Percentiles rank a stretch among this genome's conserved stretches.
These are phyloP conservation scores for Colletotrichum magnum DNA, from an alignment of 2,329 filamentous ascomycete species.

Conservation along the genomic window DNA sequence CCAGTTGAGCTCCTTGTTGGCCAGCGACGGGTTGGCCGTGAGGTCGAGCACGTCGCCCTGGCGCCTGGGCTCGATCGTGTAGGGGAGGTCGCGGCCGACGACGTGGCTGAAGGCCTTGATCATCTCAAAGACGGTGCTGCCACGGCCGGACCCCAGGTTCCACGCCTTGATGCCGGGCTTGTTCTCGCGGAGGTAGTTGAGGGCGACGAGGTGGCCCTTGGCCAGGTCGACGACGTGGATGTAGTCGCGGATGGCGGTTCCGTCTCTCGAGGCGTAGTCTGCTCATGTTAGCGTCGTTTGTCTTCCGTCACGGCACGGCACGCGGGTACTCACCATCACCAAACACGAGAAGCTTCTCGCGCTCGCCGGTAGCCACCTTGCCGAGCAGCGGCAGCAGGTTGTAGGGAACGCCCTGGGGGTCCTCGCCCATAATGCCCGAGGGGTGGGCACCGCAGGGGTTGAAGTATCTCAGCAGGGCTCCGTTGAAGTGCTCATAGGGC, in stretches of 20 bases:
- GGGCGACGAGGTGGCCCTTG: constrained; percentile 86
- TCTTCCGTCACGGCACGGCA: too few relatives aligned
- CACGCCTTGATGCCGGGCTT: constrained; percentile 93
- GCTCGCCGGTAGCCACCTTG: constrained; percentile 94
- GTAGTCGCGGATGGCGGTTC: constrained; percentile 97
- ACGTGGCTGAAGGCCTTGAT: constrained; percentile 92
- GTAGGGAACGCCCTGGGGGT: constrained; percentile 94
- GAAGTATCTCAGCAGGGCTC: constrained; percentile 94
- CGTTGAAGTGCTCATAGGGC: constrained; percentile 88
- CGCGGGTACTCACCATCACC: constrained; percentile 78
- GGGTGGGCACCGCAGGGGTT: constrained; percentile 97
- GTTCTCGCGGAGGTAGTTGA: constrained; percentile 88
- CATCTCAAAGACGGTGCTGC: constrained; percentile 97
- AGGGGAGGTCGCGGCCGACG: constrained; percentile 87
- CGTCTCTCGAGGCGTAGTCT: constrained; percentile 94
- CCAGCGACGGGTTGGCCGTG: constrained; percentile 89
- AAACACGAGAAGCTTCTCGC: constrained; percentile 94
- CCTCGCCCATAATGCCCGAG: constrained; percentile 97
- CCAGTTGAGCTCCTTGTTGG: constrained; percentile 92
- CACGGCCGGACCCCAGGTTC: constrained; percentile 96
- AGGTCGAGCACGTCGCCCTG: constrained; percentile 94
- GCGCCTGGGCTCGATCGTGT: constrained; percentile 86
- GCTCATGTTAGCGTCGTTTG: constrained; percentile 42
- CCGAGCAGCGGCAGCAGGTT: constrained; percentile 95
- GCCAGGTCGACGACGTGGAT: constrained; percentile 96